Conservation (phyloP, 1,284 basidiomycete genomes). For the Caloboletus firmus region DNA sequence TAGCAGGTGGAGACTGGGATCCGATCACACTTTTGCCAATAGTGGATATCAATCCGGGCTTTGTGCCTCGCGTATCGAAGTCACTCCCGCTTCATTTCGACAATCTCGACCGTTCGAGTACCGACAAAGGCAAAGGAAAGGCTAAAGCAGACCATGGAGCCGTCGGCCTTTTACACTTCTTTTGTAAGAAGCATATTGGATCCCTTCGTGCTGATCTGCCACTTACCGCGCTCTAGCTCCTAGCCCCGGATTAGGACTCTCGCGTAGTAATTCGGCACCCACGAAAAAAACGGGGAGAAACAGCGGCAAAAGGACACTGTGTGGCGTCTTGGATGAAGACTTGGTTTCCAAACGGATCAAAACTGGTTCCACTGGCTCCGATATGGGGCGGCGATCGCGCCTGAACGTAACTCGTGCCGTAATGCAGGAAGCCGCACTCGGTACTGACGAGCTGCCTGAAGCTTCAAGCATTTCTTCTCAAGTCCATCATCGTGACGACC, state of each 20-base stretch:
- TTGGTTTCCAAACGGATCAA: conserved; percentile 50
- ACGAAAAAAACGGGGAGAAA: conserved; percentile 47
- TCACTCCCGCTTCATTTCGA: conserved; percentile 38
- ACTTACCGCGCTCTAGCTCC: conserved; percentile 43
- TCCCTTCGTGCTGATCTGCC: conserved; percentile 29
- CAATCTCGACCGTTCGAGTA: conserved; percentile 32
- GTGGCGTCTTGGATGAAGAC: conserved; percentile 67
- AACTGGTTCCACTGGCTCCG: conserved; percentile 29
- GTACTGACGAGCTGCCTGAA: conserved; percentile 36
- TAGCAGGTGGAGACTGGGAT: conserved; percentile 78
- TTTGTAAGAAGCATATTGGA: conserved; percentile 47
- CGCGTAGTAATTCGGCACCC: conserved; percentile 32
- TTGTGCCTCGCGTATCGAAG: conserved; percentile 49
- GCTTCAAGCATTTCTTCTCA: conserved; percentile 38
- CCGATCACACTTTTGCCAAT: conserved; percentile 76
- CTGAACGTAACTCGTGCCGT: conserved; percentile 21
- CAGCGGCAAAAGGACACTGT: conserved; percentile 72
- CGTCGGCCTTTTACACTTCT: conserved; percentile 57
- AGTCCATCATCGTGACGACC: conserved; percentile 46
- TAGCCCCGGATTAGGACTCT: conserved; percentile 38
- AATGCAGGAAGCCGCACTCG: conserved; percentile 10
- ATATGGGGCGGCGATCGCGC: conserved; percentile 36
- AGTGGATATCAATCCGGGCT: conserved; percentile 77
- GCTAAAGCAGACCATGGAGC: conserved; percentile 38
- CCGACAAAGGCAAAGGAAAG: conserved; percentile 43